phyloP scores from a whole-genome alignment of 192 early-diverging fungal genomes.

The Podila epigama region DNA sequence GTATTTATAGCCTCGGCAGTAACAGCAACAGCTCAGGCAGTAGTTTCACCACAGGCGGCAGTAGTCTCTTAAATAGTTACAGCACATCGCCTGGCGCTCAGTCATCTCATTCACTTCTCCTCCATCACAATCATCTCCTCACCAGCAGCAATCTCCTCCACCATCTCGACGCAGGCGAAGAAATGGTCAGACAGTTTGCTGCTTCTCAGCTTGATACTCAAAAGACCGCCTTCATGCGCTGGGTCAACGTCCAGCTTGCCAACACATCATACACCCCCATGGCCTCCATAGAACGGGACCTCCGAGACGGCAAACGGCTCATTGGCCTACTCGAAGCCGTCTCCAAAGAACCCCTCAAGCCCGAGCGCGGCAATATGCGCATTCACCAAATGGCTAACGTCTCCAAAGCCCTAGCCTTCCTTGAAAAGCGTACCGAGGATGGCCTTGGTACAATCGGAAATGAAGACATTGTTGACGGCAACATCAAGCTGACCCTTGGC shows the following conservation, averaged over 20 bases:
- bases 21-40: conserved; percentile 29
- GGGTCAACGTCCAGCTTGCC: conserved; percentile 65
- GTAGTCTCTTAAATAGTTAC: conserved; percentile 38
- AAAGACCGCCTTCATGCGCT: conserved; percentile 50
- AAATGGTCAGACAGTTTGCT: conserved; percentile 48
- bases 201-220: conserved; percentile 45
- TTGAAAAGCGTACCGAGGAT: conserved; percentile 58
- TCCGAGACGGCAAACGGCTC: conserved; percentile 73
- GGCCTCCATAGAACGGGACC: conserved; percentile 55
- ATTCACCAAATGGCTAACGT: conserved; percentile 83
- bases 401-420: conserved; percentile 73
- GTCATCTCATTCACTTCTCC: conserved; percentile 2
- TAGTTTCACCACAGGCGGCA: conserved; percentile 19
- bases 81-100: neutral
- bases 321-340: conserved; percentile 74
- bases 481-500: conserved; percentile 70
- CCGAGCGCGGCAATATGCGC: conserved; percentile 75
- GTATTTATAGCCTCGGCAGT: conserved; percentile 49
- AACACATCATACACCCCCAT: conserved; percentile 32
- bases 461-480: conserved; percentile 81
- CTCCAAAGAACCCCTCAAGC: conserved; percentile 74
- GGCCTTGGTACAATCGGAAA: conserved; percentile 62
- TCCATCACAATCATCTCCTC: conserved; percentile 18
- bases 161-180: conserved; percentile 52
- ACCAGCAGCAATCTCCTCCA: conserved; percentile 19